Evolutionary conservation across 1,284 basidiomycete genomes (phyloP).

Genomic region (Boletus mariae): DNA sequence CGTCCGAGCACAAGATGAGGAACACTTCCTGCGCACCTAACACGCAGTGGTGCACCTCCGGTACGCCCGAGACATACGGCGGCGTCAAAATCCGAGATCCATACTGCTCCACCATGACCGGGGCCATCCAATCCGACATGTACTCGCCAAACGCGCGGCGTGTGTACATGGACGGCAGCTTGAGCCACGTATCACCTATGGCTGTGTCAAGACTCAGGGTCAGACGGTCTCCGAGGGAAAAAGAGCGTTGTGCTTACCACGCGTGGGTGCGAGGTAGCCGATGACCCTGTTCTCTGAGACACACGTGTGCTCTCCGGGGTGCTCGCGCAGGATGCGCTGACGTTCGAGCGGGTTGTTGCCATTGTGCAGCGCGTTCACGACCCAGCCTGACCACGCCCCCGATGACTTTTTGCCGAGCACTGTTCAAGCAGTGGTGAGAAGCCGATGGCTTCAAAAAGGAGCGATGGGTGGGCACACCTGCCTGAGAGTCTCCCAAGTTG

Average conservation of each 20-base stretch:
- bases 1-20: slow-evolving; percentile 56
- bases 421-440: slow-evolving; percentile 30
- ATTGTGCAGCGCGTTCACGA: slow-evolving; percentile 56
- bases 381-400: slow-evolving; percentile 40
- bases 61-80: slow-evolving; percentile 53
- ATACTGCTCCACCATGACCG: slow-evolving; percentile 38
- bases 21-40: slow-evolving; percentile 31
- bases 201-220: slow-evolving; percentile 39
- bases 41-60: slow-evolving; percentile 47
- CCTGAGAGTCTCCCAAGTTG: slow-evolving; percentile 65
- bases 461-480: slow-evolving; percentile 39
- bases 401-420: slow-evolving; percentile 46
- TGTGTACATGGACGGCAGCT: slow-evolving; percentile 57
- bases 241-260: slow-evolving; percentile 41
- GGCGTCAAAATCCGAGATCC: slow-evolving; percentile 50
- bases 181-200: slow-evolving; percentile 61
- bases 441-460: background rate
- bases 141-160: slow-evolving; percentile 48
- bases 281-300: slow-evolving; percentile 53
- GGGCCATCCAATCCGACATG: slow-evolving; percentile 46
- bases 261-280: slow-evolving; percentile 62
- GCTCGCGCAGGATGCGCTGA: slow-evolving; percentile 47
- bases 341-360: slow-evolving; percentile 47
- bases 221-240: slow-evolving; percentile 8
- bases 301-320: slow-evolving; percentile 52